Evolutionary conservation across 805 yeast species (phyloP).

Genomic region (Saccharomyces mikatae): DNA sequence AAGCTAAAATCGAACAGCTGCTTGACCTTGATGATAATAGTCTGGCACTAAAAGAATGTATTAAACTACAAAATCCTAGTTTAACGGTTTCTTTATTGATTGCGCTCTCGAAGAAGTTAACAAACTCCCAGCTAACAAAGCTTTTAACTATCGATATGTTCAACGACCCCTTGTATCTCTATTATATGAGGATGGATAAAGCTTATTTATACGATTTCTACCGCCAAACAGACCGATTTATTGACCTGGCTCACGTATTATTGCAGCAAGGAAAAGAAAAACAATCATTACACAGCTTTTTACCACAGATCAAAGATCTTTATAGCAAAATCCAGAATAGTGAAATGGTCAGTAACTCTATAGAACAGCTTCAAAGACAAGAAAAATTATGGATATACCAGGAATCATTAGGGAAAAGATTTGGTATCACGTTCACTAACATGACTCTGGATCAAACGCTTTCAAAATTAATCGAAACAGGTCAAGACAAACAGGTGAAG

Average conservation of each 20-base stretch:
- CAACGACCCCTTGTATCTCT: constrained; percentile 26
- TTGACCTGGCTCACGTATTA: constrained; percentile 39
- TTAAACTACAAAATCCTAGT: constrained; percentile 53
- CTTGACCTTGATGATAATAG: constrained; percentile 66
- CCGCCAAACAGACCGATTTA: constrained; percentile 54
- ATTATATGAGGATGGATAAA: constrained; percentile 29
- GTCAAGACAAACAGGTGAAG: constrained; percentile 43
- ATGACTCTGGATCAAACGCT: constrained; percentile 44
- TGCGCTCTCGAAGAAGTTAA: constrained; percentile 42
- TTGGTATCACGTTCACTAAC: constrained; percentile 34
- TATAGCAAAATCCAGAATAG: constrained; percentile 15
- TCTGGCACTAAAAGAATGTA: constrained; percentile 58
- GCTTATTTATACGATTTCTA: constrained; percentile 45
- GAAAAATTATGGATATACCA: constrained; percentile 38
- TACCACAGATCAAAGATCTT: constrained; percentile 30
- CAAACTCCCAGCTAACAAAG: constrained; percentile 62
- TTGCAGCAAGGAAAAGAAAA: constrained; percentile 27
- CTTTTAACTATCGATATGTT: constrained; percentile 41
- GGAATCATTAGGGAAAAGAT: constrained; percentile 36
- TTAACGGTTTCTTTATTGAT: constrained; percentile 41
- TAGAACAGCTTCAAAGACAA: constrained; percentile 32
- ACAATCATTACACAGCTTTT: constrained; percentile 29
- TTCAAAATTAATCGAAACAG: constrained; percentile 35
- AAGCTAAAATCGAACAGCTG: constrained; percentile 53
- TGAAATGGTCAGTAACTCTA: constrained; percentile 9